These are phyloP conservation scores for Austropuccinia psidii DNA, from an alignment of 1,284 basidiomycete genomes.

Conservation along the genomic window DNA sequence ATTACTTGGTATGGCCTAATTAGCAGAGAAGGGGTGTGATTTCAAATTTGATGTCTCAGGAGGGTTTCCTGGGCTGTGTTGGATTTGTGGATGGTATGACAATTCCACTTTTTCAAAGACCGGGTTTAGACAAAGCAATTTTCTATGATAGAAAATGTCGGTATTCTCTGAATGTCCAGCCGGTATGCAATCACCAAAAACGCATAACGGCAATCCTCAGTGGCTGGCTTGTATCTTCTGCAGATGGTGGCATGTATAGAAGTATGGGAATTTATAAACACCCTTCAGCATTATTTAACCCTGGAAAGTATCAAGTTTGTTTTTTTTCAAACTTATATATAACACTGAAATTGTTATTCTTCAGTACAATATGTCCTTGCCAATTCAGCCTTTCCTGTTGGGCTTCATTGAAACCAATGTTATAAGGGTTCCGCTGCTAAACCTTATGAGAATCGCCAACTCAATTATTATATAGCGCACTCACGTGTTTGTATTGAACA, in stretches of 20 bases:
- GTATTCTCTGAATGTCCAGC: constrained; percentile 1
- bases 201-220: too few species aligned
- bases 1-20: constrained; percentile 5
- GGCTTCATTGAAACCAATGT: not conserved
- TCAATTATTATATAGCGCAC: constrained; percentile 13
- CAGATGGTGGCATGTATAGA: not conserved
- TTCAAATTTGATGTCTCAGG: not conserved
- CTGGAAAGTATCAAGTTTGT: not conserved
- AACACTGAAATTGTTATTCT: not conserved
- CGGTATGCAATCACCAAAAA: not conserved
- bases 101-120: not conserved
- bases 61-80: not conserved
- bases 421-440: not conserved
- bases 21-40: not conserved
- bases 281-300: constrained; percentile 1
- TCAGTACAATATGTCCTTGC: not conserved
- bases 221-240: not conserved
- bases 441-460: not conserved
- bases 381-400: not conserved
- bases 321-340: too few species aligned
- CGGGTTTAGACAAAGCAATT: not conserved
- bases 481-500: not conserved
- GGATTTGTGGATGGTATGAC: not conserved
- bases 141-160: not conserved
- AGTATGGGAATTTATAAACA: not conserved